Evolutionary conservation across 345 rosid genomes (phyloP).

Genomic region (Lepidium didymum): DNA sequence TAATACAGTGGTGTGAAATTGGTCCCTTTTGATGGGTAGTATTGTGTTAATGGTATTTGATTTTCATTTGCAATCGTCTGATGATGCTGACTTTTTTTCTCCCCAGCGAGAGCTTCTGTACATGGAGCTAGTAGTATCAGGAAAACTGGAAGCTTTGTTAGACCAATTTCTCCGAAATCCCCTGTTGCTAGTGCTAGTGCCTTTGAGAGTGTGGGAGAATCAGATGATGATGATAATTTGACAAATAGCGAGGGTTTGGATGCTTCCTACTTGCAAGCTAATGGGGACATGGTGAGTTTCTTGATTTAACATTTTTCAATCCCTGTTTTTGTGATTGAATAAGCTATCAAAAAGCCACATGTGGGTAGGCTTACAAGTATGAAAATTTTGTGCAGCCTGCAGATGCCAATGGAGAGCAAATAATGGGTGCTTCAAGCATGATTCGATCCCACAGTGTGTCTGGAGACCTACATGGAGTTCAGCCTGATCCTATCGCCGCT

Average conservation of each 20-base stretch:
- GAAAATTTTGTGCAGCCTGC: slow-evolving; percentile 15
- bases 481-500: slow-evolving; percentile 98
- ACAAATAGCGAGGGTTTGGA: slow-evolving; percentile 57
- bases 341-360: background rate
- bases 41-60: background rate
- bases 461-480: slow-evolving; percentile 96
- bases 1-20: background rate
- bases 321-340: background rate
- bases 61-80: background rate
- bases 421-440: slow-evolving; percentile 67
- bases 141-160: slow-evolving; percentile 53
- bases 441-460: slow-evolving; percentile 93
- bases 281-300: slow-evolving; percentile 75
- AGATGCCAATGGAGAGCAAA: slow-evolving; percentile 54
- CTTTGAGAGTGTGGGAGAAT: slow-evolving; percentile 83
- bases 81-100: slow-evolving; percentile 1
- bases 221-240: slow-evolving; percentile 88
- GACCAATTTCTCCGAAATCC: slow-evolving; percentile 88
- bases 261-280: slow-evolving; percentile 48
- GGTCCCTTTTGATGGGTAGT: background rate
- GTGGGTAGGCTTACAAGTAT: background rate
- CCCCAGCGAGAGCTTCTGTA: slow-evolving; percentile 53
- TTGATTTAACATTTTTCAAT: background rate
- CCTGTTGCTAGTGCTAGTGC: slow-evolving; percentile 95
- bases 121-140: slow-evolving; percentile 42